These are phyloP conservation scores for Pichia occidentalis DNA, from an alignment of 805 yeast genomes.

Conservation along the genomic window DNA sequence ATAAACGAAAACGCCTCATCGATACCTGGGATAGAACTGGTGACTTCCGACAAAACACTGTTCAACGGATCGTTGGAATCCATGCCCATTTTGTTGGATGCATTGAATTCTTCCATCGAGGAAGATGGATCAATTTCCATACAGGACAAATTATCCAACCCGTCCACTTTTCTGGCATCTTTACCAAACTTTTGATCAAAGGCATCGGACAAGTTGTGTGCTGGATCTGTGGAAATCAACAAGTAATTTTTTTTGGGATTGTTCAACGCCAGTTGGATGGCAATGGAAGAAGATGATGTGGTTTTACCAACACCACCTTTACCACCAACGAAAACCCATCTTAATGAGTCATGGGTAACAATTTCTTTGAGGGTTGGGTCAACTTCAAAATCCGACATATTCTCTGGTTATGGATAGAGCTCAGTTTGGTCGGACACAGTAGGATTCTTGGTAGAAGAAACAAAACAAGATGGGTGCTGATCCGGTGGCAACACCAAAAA, in stretches of 20 bases:
- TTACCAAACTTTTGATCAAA: slow-evolving; percentile 97
- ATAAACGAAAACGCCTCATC: slow-evolving; percentile 97
- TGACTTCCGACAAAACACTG: slow-evolving; percentile 79
- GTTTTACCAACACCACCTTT: slow-evolving; percentile 99
- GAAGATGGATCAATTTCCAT: slow-evolving; percentile 99
- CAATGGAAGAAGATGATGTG: slow-evolving; percentile 91
- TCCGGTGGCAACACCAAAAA: too few relatives aligned
- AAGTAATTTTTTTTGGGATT: slow-evolving; percentile 78
- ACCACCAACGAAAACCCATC: slow-evolving; percentile 98
- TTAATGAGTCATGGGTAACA: slow-evolving; percentile 58
- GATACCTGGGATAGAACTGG: slow-evolving; percentile 95
- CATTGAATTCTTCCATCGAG: slow-evolving; percentile 75
- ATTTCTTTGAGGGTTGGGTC: slow-evolving; percentile 70
- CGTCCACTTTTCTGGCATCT: slow-evolving; percentile 91
- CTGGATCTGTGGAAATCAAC: slow-evolving; percentile 95
- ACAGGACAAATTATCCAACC: slow-evolving; percentile 81
- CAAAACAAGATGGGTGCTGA: too few relatives aligned
- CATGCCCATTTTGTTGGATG: slow-evolving; percentile 29
- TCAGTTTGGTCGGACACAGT: background rate
- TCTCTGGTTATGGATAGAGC: background rate
- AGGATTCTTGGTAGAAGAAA: too few relatives aligned
- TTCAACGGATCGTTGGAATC: slow-evolving; percentile 60
- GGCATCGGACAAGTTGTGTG: slow-evolving; percentile 95
- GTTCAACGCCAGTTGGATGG: slow-evolving; percentile 82
- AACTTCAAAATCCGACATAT: slow-evolving; percentile 45